These are phyloP conservation scores for Venturiaceae sp. DNA, from an alignment of 2,329 filamentous ascomycete species.

Conservation along the genomic window DNA sequence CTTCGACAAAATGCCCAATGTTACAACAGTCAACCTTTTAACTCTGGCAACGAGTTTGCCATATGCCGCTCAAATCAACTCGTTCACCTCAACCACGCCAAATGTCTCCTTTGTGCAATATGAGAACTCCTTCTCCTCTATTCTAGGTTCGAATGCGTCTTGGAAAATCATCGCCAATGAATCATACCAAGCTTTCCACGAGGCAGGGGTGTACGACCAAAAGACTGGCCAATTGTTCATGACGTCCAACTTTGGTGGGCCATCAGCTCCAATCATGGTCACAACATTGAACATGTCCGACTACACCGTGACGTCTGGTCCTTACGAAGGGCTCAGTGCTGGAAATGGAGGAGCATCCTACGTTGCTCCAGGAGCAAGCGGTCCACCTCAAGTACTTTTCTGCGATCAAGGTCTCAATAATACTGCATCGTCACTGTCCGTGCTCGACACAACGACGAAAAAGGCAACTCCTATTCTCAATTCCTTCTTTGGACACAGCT, in stretches of 20 bases:
- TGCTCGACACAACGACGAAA: conserved; percentile 10
- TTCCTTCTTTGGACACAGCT: conserved; percentile 50
- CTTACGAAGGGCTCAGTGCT: conserved; percentile 2
- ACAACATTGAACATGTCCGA: conserved; percentile 11
- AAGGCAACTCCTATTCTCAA: conserved; percentile 35
- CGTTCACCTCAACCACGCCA: conserved; percentile 20
- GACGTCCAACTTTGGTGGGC: conserved; percentile 25
- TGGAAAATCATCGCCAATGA: conserved; percentile 1
- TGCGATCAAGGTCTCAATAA: conserved; percentile 24
- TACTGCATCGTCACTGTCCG: conserved; percentile 10
- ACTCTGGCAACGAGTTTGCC: conserved; percentile 20
- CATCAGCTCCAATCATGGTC: conserved; percentile 16
- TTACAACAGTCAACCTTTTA: conserved; percentile 18
- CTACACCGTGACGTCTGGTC: conserved; percentile 17
- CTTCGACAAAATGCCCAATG: not conserved
- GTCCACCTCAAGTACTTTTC: conserved; percentile 19
- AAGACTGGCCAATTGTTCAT: conserved; percentile 29
- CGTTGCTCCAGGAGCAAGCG: conserved; percentile 19
- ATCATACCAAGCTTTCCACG: conserved; percentile 26
- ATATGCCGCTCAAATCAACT: conserved; percentile 16
- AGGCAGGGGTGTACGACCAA: conserved; percentile 25
- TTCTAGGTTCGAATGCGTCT: conserved; percentile 1
- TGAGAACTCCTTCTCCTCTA: not conserved
- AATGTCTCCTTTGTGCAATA: not conserved
- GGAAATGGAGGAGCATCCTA: conserved; percentile 24